Evolutionary conservation across 208 protist species (phyloP).

Genomic region (Crithidia sp.): DNA sequence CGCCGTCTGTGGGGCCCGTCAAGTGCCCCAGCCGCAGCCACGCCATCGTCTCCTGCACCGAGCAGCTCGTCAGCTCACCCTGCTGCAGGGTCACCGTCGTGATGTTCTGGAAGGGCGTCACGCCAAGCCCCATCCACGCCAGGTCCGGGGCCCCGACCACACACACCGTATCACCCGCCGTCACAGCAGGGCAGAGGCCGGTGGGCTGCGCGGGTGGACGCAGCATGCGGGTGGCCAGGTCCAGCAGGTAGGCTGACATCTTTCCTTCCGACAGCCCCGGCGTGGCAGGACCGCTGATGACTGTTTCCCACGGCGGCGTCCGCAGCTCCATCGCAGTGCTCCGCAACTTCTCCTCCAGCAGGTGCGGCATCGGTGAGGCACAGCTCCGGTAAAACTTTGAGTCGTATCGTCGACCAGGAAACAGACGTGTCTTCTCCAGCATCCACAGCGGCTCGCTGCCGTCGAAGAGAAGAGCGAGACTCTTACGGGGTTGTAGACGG

Average conservation of each 20-base stretch:
- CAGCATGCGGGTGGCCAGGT: slow-evolving; percentile 65
- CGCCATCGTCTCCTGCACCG: slow-evolving; percentile 58
- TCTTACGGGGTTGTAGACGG: slow-evolving; percentile 63
- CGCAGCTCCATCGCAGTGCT: slow-evolving; percentile 46
- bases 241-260: slow-evolving; percentile 72
- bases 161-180: slow-evolving; percentile 60
- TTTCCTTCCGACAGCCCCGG: slow-evolving; percentile 74
- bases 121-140: slow-evolving; percentile 57
- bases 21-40: slow-evolving; percentile 72
- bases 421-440: slow-evolving; percentile 60
- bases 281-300: slow-evolving; percentile 59
- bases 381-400: slow-evolving; percentile 72
- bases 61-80: slow-evolving; percentile 67
- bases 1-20: slow-evolving; percentile 1
- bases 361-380: slow-evolving; percentile 70
- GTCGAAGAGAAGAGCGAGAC: slow-evolving; percentile 69
- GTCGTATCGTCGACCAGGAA: slow-evolving; percentile 65
- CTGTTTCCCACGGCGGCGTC: slow-evolving; percentile 46
- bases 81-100: slow-evolving; percentile 62
- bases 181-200: slow-evolving; percentile 24
- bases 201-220: slow-evolving; percentile 23
- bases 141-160: slow-evolving; percentile 68
- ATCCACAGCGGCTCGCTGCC: slow-evolving; percentile 79
- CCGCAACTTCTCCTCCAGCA: slow-evolving; percentile 68
- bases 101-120: slow-evolving; percentile 74